Evolutionary conservation across 164 flowering plant species (phyloP).

Genomic region (Amborella trichopoda): DNA sequence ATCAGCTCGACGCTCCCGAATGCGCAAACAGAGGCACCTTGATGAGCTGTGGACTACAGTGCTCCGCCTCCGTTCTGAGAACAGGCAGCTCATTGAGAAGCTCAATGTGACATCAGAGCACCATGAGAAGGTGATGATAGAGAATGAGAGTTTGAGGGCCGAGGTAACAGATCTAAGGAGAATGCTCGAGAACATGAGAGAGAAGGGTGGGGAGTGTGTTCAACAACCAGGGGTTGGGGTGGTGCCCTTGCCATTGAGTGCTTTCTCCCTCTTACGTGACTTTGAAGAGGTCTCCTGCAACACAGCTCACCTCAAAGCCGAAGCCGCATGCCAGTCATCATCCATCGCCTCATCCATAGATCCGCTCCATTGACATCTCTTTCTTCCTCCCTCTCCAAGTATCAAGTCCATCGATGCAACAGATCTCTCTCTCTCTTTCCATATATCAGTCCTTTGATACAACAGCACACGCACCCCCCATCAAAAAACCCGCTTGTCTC

Average conservation of each 20-base stretch:
- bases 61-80: conserved; percentile 63
- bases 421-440: too few species aligned
- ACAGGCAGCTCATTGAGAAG: conserved; percentile 68
- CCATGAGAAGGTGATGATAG: conserved; percentile 51
- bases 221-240: too few species aligned
- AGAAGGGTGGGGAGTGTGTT: too few species aligned
- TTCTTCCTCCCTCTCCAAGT: not conserved
- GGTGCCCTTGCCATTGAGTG: conserved; percentile 51
- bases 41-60: conserved; percentile 93
- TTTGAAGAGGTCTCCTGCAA: conserved; percentile 37
- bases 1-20: conserved; percentile 85
- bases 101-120: conserved; percentile 51
- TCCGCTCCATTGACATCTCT: conserved; percentile 17
- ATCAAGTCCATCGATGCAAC: too few species aligned
- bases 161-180: conserved; percentile 57
- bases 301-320: conserved; percentile 29
- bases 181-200: too few species aligned
- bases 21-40: conserved; percentile 88
- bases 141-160: conserved; percentile 63
- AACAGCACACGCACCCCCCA: too few species aligned
- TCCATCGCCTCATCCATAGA: conserved; percentile 19
- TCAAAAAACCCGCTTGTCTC: too few species aligned
- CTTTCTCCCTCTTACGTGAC: conserved; percentile 29
- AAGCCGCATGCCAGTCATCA: conserved; percentile 29
- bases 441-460: too few species aligned